Evolutionary conservation across 2,329 filamentous ascomycete genomes (phyloP), one percentile per base, ranked within the genome.

Genomic region (Paramyrothecium roridum): DNA sequence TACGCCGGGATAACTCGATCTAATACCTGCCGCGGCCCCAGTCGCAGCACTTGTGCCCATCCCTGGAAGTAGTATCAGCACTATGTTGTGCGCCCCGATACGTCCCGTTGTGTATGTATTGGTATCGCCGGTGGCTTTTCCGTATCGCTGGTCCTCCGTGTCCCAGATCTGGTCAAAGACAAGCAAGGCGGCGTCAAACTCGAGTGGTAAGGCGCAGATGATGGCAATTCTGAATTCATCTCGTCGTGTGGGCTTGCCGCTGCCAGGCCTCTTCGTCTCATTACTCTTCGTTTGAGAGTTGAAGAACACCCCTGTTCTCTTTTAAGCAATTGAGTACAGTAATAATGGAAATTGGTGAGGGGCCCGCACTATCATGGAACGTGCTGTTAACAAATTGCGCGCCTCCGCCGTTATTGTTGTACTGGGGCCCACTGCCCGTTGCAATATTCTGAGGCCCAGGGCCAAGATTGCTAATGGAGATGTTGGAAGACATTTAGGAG

Each of bases 1-100:
- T 3, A 79, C 55, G 2, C 56, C 55, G 0, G 56, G 51, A 43
- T 70, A 78, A 48, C 72, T 77, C 2, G 57, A 60, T 0, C 65
- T 65, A 13, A 77, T 54, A 20, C 59, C 63, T 0, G 65, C 56
- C 0, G 69, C 59, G 0, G 66, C 57, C 3, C 52, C 52, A 0
- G 70, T 65, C 0, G 71, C 65, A 33, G 23, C 65, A 16, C 43
- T 58, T 26, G 65, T 72, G 8, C 70, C 70, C 53, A 68, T 71
- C 3, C 48, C 48, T 2, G 66, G 57, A 2, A 70, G 58, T 1
- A 65, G 37, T 19, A 63, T 58, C 0, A 75, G 59, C 3, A 74
- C 67, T 4, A 68, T 63, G 47, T 68, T 58, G 50, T 64, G 56
- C 3, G 56, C 54, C 2, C 65, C 65, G 1, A 73, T 63, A 0